Percentiles rank a stretch among this genome's conserved stretches.
Conservation (phyloP, 2,329 filamentous ascomycete species). For the Dryadomyces quercus-mongolicae region DNA sequence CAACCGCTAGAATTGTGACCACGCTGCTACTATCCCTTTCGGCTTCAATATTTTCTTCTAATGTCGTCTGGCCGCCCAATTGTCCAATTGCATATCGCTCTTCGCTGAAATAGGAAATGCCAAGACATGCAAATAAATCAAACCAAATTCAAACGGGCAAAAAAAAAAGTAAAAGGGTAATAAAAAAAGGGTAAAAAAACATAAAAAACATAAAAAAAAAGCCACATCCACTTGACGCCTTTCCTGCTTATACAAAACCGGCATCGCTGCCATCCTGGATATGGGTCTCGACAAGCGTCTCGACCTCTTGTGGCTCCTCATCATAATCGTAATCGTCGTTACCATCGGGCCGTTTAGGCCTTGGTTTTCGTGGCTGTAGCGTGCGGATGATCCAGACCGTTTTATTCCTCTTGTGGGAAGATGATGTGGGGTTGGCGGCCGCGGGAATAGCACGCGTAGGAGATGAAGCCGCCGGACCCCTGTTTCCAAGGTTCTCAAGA, state of each 20-base stretch:
- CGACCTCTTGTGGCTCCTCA: slow-evolving; percentile 7
- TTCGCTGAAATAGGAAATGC: background rate
- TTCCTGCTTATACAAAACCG: background rate
- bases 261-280: background rate
- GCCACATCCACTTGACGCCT: background rate
- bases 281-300: slow-evolving; percentile 10
- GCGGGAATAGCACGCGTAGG: too few species aligned
- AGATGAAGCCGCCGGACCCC: background rate
- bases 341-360: background rate
- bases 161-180: background rate
- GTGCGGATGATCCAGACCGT: slow-evolving; percentile 12
- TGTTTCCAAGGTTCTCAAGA: background rate
- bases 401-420: slow-evolving; percentile 6
- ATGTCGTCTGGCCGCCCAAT: too few species aligned
- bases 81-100: too few species aligned
- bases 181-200: background rate
- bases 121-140: background rate
- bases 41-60: too few species aligned
- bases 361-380: slow-evolving; percentile 7
- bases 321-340: slow-evolving; percentile 4
- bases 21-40: too few species aligned
- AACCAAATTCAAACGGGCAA: too few species aligned
- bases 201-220: background rate
- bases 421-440: background rate
- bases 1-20: too few species aligned